A percentile compares a stretch with the other conserved stretches of the same genome.
phyloP scores from a whole-genome alignment of 805 yeast genomes.

The Spathaspora sp. region DNA sequence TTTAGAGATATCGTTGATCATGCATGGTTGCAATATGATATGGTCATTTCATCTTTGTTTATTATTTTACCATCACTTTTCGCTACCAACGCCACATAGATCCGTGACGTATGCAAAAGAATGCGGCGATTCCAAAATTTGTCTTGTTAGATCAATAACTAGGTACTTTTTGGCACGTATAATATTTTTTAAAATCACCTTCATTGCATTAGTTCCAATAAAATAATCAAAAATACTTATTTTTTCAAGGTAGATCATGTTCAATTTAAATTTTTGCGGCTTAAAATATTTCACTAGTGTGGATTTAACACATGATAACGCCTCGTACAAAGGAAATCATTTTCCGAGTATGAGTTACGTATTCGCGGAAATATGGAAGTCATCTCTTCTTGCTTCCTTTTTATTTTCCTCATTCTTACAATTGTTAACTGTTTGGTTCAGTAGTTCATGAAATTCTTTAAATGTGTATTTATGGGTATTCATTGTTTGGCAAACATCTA shows the following conservation, averaged over 20 bases:
- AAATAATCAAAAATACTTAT: no score
- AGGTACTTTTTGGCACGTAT: no score
- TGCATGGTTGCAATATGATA: not conserved
- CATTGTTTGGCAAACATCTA: no score
- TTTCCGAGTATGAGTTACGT: not conserved
- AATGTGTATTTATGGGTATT: no score
- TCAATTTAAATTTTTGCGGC: not conserved
- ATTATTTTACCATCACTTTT: not conserved
- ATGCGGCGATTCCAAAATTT: not conserved
- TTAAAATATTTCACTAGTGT: not conserved
- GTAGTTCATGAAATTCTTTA: no score
- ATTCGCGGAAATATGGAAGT: no score
- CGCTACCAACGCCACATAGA: not conserved
- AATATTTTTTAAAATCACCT: not conserved
- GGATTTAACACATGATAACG: not conserved
- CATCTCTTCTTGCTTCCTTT: no score
- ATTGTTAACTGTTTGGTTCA: no score
- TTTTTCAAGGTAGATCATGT: not conserved
- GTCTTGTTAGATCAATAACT: not conserved
- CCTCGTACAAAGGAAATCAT: not conserved
- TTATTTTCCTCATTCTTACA: no score
- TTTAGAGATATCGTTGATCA: not conserved
- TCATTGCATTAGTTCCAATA: not conserved
- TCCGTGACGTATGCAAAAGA: not conserved
- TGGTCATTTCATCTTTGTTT: not conserved